Conservation (phyloP, 75 land plant genomes). For the Pinus albicaulis region DNA sequence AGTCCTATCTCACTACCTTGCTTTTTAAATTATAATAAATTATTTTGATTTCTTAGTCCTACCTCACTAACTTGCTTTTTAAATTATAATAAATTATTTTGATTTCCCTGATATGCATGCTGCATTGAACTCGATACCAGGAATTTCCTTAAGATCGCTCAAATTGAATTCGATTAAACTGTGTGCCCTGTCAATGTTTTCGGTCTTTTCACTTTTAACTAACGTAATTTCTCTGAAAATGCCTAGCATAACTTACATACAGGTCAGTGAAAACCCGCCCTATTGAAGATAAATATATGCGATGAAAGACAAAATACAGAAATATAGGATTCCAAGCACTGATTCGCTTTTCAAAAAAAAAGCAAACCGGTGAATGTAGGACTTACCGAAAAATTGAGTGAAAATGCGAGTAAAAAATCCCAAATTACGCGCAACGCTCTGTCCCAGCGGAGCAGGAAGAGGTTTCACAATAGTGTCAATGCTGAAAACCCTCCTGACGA, state of each 20-base stretch:
- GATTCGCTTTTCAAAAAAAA: background rate
- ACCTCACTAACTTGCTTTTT: too few relatives aligned
- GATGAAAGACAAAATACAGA: background rate
- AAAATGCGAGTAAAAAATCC: constrained; percentile 92
- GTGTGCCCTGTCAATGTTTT: too few relatives aligned
- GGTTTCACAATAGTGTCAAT: constrained; percentile 87
- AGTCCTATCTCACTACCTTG: too few relatives aligned
- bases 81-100: too few relatives aligned
- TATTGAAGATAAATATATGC: background rate
- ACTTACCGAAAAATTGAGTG: constrained; percentile 95
- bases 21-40: too few relatives aligned
- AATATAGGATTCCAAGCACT: background rate
- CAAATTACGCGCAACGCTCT: constrained; percentile 80
- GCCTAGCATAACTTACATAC: background rate
- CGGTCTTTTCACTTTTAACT: too few relatives aligned
- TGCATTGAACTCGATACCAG: background rate
- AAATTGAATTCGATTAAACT: background rate
- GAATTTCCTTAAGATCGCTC: background rate
- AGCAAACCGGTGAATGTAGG: background rate
- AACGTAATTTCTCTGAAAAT: too few relatives aligned
- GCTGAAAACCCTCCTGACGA: constrained; percentile 77
- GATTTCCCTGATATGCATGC: background rate
- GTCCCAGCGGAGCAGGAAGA: constrained; percentile 80
- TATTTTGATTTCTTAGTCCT: background rate
- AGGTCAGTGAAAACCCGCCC: background rate